Evolutionary conservation across 2,329 filamentous ascomycete genomes (phyloP).

Genomic region (Aureobasidium sp.): DNA sequence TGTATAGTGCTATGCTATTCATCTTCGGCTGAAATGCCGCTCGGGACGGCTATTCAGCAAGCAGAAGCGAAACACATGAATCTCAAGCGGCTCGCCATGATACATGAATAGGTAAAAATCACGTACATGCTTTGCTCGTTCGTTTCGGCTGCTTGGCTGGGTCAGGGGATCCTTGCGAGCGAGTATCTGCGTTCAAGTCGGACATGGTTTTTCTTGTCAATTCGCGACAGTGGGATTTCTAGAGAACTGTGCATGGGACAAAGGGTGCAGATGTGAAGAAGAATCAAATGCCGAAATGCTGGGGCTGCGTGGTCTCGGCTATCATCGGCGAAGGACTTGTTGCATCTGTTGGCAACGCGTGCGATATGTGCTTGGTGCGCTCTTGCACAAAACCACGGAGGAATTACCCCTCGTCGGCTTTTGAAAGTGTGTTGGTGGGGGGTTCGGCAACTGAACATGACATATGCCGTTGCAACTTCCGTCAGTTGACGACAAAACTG

Average conservation of each 20-base stretch:
- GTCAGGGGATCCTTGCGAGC: constrained; percentile 2
- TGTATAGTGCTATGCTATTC: neutral
- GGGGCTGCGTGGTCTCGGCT: too few species aligned
- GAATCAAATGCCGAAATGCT: constrained; percentile 9
- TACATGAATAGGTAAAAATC: neutral
- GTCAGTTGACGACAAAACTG: neutral
- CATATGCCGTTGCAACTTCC: neutral
- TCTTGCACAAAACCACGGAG: too few species aligned
- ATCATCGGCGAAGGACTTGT: too few species aligned
- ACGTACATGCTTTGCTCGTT: constrained; percentile 14
- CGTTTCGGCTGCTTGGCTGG: constrained; percentile 3
- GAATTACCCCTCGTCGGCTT: neutral
- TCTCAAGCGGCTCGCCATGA: neutral
- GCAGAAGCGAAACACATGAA: neutral
- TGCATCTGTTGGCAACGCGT: too few species aligned
- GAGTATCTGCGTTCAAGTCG: neutral
- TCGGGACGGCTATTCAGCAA: neutral
- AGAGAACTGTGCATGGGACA: neutral
- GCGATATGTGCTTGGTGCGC: too few species aligned
- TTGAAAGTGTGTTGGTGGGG: neutral
- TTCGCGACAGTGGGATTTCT: neutral
- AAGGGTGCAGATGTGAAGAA: neutral
- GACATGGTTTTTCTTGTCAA: constrained; percentile 9
- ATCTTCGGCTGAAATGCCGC: neutral
- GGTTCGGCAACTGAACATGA: neutral